These are phyloP conservation scores for Plasmodium gonderi DNA, from an alignment of 169 alveolate species.

Conservation along the genomic window DNA sequence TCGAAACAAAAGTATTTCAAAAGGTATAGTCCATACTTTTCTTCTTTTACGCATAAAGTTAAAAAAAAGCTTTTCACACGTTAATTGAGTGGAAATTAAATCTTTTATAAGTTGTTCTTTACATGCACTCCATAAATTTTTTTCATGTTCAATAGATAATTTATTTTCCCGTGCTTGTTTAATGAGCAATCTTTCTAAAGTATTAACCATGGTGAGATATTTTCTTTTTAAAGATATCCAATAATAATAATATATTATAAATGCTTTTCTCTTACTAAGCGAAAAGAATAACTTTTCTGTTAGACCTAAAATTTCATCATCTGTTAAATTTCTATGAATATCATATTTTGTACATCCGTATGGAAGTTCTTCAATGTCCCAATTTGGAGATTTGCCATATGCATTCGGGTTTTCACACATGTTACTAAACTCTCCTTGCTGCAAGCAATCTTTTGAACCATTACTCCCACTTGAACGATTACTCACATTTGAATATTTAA, in stretches of 20 bases:
- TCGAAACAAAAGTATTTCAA: background rate
- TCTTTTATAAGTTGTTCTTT: background rate
- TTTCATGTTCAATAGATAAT: background rate
- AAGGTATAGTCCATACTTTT: background rate
- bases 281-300: background rate
- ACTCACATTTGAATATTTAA: no score
- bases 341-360: background rate
- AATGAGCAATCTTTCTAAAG: background rate
- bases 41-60: background rate
- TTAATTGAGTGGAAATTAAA: background rate
- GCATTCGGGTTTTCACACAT: no score
- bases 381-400: no score
- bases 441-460: no score
- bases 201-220: background rate
- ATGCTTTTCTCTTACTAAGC: background rate
- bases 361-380: background rate
- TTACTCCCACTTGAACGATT: no score
- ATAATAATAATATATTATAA: background rate
- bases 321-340: background rate
- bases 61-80: background rate
- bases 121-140: background rate
- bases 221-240: background rate
- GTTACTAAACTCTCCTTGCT: no score
- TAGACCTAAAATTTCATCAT: background rate
- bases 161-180: background rate